Evolutionary conservation across 331 rosid species (phyloP).

Genomic region (Rhamnella rubrinervis): DNA sequence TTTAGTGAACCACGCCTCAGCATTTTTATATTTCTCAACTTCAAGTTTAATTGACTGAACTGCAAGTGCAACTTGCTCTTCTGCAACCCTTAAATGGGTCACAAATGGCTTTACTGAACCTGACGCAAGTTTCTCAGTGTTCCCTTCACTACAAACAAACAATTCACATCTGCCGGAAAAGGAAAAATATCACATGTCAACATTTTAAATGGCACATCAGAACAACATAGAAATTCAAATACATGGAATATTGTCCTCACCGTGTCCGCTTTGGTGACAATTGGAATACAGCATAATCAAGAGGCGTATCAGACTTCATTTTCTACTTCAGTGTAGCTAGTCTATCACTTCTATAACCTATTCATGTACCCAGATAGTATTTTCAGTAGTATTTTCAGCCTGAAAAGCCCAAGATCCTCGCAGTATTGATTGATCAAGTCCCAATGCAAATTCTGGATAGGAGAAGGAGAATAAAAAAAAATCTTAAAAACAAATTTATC

Average conservation of each 20-base stretch:
- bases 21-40: constrained; percentile 55
- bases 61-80: constrained; percentile 78
- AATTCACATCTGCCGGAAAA: constrained; percentile 72
- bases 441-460: constrained; percentile 35
- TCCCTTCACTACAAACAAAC: constrained; percentile 68
- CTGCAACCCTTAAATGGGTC: constrained; percentile 78
- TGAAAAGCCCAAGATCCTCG: constrained; percentile 21
- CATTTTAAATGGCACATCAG: constrained; percentile 1
- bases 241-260: constrained; percentile 28
- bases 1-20: constrained; percentile 83
- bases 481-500: background rate
- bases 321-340: constrained; percentile 30
- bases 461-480: background rate
- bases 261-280: constrained; percentile 78
- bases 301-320: constrained; percentile 76
- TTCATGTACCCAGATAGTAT: constrained; percentile 35
- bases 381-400: constrained; percentile 24
- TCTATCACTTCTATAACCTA: constrained; percentile 31
- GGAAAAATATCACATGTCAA: constrained; percentile 9
- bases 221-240: constrained; percentile 12
- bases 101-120: constrained; percentile 86
- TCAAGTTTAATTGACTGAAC: constrained; percentile 79
- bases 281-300: constrained; percentile 79
- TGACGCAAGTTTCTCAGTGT: constrained; percentile 82
- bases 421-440: constrained; percentile 11